Evolutionary conservation across 164 flowering plant species (phyloP).

Genomic region (Kingdonia uniflora): DNA sequence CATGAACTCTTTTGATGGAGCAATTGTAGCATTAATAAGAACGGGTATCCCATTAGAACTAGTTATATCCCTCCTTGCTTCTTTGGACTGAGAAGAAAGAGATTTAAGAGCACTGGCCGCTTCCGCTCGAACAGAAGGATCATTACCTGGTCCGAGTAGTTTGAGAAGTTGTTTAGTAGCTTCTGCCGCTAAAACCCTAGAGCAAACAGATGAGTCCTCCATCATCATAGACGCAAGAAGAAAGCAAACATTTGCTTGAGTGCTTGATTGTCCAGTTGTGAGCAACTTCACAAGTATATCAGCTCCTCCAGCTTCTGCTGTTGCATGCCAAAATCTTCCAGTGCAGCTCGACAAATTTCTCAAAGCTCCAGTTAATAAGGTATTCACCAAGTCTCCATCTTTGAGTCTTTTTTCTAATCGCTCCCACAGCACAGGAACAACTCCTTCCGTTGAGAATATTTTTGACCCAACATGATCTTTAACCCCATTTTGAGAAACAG

Average conservation of each 20-base stretch:
- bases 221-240: conserved; percentile 92
- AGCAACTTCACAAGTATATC: conserved; percentile 88
- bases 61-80: conserved; percentile 77
- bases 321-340: conserved; percentile 79
- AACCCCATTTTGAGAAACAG: conserved; percentile 90
- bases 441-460: conserved; percentile 96
- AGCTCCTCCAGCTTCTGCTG: conserved; percentile 81
- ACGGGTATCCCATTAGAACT: conserved; percentile 81
- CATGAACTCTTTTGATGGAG: conserved; percentile 99
- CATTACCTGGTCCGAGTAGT: conserved; percentile 35
- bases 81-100: conserved; percentile 89
- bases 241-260: conserved; percentile 91
- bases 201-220: conserved; percentile 85
- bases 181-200: conserved; percentile 63
- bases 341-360: conserved; percentile 72
- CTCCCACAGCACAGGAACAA: conserved; percentile 90
- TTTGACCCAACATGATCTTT: conserved; percentile 94
- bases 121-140: conserved; percentile 83
- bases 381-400: conserved; percentile 61
- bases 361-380: conserved; percentile 78
- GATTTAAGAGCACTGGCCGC: conserved; percentile 96
- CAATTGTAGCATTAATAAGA: conserved; percentile 97
- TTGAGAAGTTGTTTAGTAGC: conserved; percentile 82
- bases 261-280: conserved; percentile 49
- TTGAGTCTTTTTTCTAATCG: conserved; percentile 61